Conservation (phyloP, 73 alveolate genomes). For the Symbiodinium natans region DNA sequence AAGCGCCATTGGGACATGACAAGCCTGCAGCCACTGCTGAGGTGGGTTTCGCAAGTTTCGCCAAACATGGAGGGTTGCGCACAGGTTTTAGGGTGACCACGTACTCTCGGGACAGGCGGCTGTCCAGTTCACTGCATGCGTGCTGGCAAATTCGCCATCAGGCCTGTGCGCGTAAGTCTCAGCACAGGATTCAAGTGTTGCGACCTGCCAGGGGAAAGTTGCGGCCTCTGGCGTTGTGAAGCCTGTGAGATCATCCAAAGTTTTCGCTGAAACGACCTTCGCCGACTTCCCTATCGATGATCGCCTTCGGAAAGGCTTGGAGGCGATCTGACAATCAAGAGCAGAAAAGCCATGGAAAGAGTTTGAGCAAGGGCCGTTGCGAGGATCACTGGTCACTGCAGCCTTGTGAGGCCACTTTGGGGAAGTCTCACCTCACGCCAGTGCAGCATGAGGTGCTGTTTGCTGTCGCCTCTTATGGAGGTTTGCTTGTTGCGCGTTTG, state of each 20-base stretch:
- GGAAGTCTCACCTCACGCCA: constrained; percentile 55
- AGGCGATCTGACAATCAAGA: not conserved
- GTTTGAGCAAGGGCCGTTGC: not conserved
- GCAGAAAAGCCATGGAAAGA: not conserved
- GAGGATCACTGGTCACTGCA: not conserved
- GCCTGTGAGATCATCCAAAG: not conserved
- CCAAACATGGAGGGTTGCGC: no score
- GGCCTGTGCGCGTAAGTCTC: no score
- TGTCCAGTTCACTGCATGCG: constrained; percentile 2
- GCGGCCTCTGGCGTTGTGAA: not conserved
- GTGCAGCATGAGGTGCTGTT: constrained; percentile 58
- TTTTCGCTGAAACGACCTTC: constrained; percentile 56
- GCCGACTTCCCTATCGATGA: constrained; percentile 38
- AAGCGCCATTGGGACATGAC: no score
- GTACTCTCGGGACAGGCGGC: constrained; percentile 11
- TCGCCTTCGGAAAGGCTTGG: constrained; percentile 43
- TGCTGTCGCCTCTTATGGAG: not conserved
- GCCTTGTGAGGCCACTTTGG: constrained; percentile 22
- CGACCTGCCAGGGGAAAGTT: not conserved
- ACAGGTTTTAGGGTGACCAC: no score
- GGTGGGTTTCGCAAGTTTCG: no score
- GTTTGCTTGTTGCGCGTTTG: not conserved
- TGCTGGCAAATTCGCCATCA: not conserved
- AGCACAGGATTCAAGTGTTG: no score
- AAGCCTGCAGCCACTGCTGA: no score